Evolutionary conservation across 2,329 filamentous ascomycete genomes (phyloP), one percentile per base, ranked within the genome.

Genomic region (Pestalotiopsis sp.): DNA sequence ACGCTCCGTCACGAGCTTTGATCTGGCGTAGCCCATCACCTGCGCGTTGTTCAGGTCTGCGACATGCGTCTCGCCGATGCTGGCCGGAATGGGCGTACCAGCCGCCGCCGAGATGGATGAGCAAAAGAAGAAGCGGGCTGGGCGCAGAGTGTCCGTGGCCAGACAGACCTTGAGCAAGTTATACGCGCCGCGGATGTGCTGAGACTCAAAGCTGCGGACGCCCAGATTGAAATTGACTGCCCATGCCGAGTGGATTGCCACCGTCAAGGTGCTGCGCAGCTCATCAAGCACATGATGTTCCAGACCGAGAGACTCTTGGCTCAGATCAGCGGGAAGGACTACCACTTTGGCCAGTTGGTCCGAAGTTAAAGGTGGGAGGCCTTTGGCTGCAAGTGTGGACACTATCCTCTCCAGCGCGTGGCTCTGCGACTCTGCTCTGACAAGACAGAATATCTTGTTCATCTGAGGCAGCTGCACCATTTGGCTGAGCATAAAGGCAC

Each of bases 171-270:
- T 75, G 23, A 86, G 75, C 5, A 87, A 78, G 70, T 85, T 81
- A n/a, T 79, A 78, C 1, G 84, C 77, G 4, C 83, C 85, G 25
- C 75, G 77, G 66, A 87, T 83, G 71, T 85, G 80, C 17, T 81
- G 76, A 1, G 74, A 66, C 68, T 87, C 85, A 72, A 88, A 87
- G 25, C 80, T 84, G 14, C 76, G 74, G 11, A 87, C 80, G 4
- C 77, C 77, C 63, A 86, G 77, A 70, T 84, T 87, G 77, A 88
- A 88, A 75, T 88, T 88, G 52, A 88, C 86, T 4, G 84, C 79
- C 86, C 86, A 87, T 4, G 85, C 84, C 49, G 80, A 80, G 76
- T 88, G 85, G 27, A 87, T 82, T 52, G 86, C 80, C 0, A 77
- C 73, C 0, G 83, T 85, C 38, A 86, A 70, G 1, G 75, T 70